Base-by-base conservation (phyloP, 768 basidiomycete species). In the Punctularia strigosozonata region DNA sequence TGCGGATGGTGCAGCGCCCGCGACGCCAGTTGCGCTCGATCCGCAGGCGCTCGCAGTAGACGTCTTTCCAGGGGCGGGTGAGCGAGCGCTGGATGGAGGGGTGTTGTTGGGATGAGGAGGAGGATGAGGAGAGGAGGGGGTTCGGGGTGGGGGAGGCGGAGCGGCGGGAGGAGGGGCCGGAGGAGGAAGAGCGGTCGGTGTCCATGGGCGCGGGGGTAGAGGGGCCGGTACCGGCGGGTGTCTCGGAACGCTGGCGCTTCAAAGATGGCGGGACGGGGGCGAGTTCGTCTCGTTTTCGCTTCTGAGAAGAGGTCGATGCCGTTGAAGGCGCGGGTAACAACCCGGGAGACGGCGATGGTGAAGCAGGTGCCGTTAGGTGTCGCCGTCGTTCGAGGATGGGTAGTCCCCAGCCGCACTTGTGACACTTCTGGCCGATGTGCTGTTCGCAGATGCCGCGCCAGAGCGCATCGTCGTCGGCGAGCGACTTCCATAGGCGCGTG, bases 361-460 rank as follows among this genome's bases (percentile, higher is more conserved):
- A n/a, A n/a, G n/a, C n/a, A n/a, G n/a, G n/a, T n/a, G n/a, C n/a
- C n/a, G n/a, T n/a, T n/a, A n/a, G n/a, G 13, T 19, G 18, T 19
- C 79, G 69, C 46, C 74, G 75, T 52, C 75, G 80, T 57, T 94
- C 87, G 17, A 99, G 67, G 25, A 95, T 68, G 13, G 95, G 95
- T 32, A 99, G 65, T 14, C 91, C 92, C 92, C 94, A 97, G 2
- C 95, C 95, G 49, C 95, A 98, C 58, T 94, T 95, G 50, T 72
- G 76, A 51, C 95, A 99, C 52, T 90, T 94, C 51, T 90, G 80
- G 15, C 94, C 94, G 40, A 99, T 98, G 45, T 99, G 95, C 56
- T 99, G 95, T 54, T 94, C 89, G 57, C 95, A 98, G 55, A 99
- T 98, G 17, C 80, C 79, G 28, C 82, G 72, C 95, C 95, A 99